A percentile compares a stretch with the other conserved stretches of the same genome.
These are phyloP conservation scores for Raphanus hybrid DNA, from an alignment of 441 rosid species.

Conservation along the genomic window DNA sequence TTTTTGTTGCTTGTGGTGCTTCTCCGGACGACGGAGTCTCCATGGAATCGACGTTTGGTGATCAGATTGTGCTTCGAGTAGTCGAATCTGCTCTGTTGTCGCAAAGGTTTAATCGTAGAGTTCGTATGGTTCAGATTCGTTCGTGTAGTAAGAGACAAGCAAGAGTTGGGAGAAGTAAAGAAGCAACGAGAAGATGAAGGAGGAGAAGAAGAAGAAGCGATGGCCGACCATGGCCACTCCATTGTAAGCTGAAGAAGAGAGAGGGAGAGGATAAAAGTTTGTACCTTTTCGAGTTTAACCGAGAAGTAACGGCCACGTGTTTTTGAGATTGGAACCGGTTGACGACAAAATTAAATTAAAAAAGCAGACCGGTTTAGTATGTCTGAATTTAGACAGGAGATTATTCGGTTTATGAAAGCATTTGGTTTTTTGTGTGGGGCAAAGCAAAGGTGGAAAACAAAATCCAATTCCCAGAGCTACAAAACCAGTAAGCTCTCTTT, in stretches of 20 bases:
- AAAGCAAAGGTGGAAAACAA: too few relatives aligned
- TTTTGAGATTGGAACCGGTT: background rate
- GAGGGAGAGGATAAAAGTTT: slow-evolving; percentile 29
- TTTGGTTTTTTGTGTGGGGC: slow-evolving; percentile 18
- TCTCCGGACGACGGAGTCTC: slow-evolving; percentile 29
- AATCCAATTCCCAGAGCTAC: slow-evolving; percentile 4
- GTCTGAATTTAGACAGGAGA: slow-evolving; percentile 5
- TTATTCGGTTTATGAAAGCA: slow-evolving; percentile 24
- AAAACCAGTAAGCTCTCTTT: slow-evolving; percentile 34
- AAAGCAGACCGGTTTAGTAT: background rate
- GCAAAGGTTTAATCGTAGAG: background rate
- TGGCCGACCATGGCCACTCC: slow-evolving; percentile 40
- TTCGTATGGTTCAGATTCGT: background rate
- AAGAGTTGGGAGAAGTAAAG: slow-evolving; percentile 15
- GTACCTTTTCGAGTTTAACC: slow-evolving; percentile 25
- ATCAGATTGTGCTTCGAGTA: background rate
- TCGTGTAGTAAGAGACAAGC: slow-evolving; percentile 13
- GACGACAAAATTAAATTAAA: too few relatives aligned
- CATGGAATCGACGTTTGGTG: too few relatives aligned
- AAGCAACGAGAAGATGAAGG: background rate
- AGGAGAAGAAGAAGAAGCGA: background rate
- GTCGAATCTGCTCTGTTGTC: slow-evolving; percentile 11
- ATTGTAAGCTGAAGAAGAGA: slow-evolving; percentile 21
- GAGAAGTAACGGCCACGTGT: slow-evolving; percentile 34
- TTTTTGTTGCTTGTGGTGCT: slow-evolving; percentile 46